Evolutionary conservation across 148 eudicot species (phyloP), one percentile per base, ranked within the genome.

Genomic region (Rhododendron simsii): DNA sequence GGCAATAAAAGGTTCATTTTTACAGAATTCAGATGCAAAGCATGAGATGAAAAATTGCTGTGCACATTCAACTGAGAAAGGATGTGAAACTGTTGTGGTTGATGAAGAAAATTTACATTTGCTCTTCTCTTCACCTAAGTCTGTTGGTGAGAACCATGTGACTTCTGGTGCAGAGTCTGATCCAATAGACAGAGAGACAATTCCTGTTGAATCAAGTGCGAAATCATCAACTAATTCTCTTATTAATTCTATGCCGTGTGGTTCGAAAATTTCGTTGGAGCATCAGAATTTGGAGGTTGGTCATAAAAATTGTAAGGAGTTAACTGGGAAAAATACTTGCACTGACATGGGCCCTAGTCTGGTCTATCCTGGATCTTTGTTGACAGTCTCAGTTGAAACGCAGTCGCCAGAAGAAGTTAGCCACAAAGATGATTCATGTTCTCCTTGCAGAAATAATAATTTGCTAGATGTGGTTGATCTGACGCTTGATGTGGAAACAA

Each of bases 401-500:
- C 87, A 83, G 71, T 75, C 83, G 73, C 73, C 89, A 87, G 80
- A 51, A 61, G 45, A 71, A 84, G 53, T 63, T 50, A 65, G 79
- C 65, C 86, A 79, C 67, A 84, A 87, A 57, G 87, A 84, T 51
- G 77, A 78, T 73, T 83, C 82, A 84, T 83, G 48, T 81, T 81
- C 86, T 84, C 57, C 85, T 81, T 45, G 77, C 51, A 79, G 55
- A 82, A 83, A 50, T 85, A 84, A 55, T 86, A 81, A 47, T 63
- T 83, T 86, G 61, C 37, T 63, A 30, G 88, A 80, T 78, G 86
- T 87, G 30, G 85, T 81, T 89, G 88, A 83, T 86, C 85, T 87
- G 23, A 80, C 28, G 53, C 73, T 84, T 45, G 84, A 88, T 74
- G 16, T 77, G 63, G 89, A 79, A 69, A 39, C 45, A 47, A 61